Evolutionary conservation across 805 yeast genomes (phyloP), one percentile per base, ranked within the genome.

Genomic region (Tetrapisispora arboricola): DNA sequence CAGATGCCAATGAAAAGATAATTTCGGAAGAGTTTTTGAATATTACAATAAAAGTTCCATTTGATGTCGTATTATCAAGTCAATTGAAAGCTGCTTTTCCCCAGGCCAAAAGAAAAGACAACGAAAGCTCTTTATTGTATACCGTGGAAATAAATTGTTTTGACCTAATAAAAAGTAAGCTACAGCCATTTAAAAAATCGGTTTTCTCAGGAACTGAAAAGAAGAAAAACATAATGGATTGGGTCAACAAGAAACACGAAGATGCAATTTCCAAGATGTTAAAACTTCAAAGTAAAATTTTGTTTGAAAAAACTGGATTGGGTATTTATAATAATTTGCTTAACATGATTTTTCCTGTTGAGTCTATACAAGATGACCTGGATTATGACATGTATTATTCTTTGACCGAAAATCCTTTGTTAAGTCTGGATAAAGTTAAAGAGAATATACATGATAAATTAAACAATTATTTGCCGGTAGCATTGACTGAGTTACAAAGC

Each of bases 281-380:
- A 3, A 56, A 61, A 9, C 47, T 66, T 7, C 81, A 78, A 49
- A 71, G 70, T 29, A 66, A 64, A 16, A 54, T 61, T 1, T 58
- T 81, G 13, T 60, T 82, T 30, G 60, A 64, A 15, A 72, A 68
- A 31, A 73, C 84, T 19, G 74, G 74, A 0, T 57, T 82, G 25
- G 65, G 64, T n/a, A 74, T 80, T 41, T 76, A 73, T 49, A 75
- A 69, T 54, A 82, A 80, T 53, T 58, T 82, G 38, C 66, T 80
- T 43, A 78, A 79, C 51, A 77, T 82, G 81, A 78, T 83, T n/a
- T 78, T 75, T 57, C 80, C 83, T 12, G 58, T 80, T 16, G 69
- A 63, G 18, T 64, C 67, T 25, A 64, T 69, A 8, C 60, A 66
- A 47, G 69, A 66, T 39, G 83, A 76, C 39, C 76, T 77, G 21